Conservation (phyloP, 2,329 filamentous ascomycete species). For the Phyllosticta citrichinensis region DNA sequence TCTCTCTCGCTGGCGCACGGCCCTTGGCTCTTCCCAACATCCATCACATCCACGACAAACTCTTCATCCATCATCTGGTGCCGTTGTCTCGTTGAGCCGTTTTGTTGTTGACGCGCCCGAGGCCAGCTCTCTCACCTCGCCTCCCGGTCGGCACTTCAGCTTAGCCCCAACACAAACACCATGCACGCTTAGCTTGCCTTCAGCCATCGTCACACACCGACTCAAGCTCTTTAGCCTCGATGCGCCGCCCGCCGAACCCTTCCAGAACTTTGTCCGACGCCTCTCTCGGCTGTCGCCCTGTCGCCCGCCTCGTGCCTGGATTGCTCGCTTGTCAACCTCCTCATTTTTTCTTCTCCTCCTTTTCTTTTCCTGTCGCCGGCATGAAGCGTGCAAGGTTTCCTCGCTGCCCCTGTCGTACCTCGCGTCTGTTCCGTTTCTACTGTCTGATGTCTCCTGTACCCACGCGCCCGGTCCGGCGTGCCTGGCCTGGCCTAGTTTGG, state of each 20-base stretch:
- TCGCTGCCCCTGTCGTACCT: neutral
- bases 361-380: neutral
- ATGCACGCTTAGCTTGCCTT: constrained; percentile 2
- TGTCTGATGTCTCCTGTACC: neutral
- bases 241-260: constrained; percentile 4
- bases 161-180: neutral
- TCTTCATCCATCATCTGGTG: neutral
- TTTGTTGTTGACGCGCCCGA: neutral
- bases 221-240: constrained; percentile 1
- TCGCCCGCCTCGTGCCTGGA: neutral
- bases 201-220: neutral
- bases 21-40: neutral
- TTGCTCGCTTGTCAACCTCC: neutral
- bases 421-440: neutral
- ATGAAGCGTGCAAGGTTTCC: neutral
- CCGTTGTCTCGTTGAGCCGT: too few relatives aligned
- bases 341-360: neutral
- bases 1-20: neutral
- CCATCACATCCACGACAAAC: neutral
- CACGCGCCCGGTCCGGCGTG: neutral
- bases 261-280: constrained; percentile 2
- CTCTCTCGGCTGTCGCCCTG: neutral
- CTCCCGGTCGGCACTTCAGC: neutral
- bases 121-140: neutral
- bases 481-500: too few relatives aligned